Percentiles rank a stretch among this genome's conserved stretches.
Evolutionary conservation across 371 early-diverging fungal genomes (phyloP).

Genomic region (Mucor mucedo): DNA sequence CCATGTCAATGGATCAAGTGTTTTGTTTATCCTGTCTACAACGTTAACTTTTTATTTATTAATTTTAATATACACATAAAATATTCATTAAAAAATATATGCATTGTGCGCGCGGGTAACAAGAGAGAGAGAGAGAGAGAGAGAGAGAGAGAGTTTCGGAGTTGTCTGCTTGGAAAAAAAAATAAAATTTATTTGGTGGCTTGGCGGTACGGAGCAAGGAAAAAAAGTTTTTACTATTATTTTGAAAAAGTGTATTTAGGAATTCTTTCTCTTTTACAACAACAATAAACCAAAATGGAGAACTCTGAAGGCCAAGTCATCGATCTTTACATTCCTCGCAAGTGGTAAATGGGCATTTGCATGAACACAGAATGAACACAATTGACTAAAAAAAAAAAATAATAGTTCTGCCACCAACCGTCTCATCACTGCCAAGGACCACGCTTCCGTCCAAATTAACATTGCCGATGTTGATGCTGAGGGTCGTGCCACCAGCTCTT

Average conservation of each 20-base stretch:
- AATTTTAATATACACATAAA: background rate
- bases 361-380: background rate
- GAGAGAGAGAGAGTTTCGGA: background rate
- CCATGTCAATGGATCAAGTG: constrained; percentile 21
- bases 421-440: constrained; percentile 82
- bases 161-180: background rate
- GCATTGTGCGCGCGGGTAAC: background rate
- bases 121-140: background rate
- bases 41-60: background rate
- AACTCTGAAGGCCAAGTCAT: constrained; percentile 79
- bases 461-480: constrained; percentile 92
- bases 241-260: background rate
- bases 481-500: constrained; percentile 80
- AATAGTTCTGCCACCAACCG: constrained; percentile 60
- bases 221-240: background rate
- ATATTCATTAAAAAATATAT: background rate
- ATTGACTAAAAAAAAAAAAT: too few relatives aligned
- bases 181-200: constrained; percentile 1
- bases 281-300: constrained; percentile 50
- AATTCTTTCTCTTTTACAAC: constrained; percentile 19
- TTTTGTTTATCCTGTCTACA: constrained; percentile 29
- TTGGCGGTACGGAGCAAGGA: constrained; percentile 1
- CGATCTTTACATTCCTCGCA: constrained; percentile 95
- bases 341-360: constrained; percentile 71
- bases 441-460: constrained; percentile 98